These are phyloP conservation scores for Fusarium sororula DNA, from an alignment of 2,329 filamentous ascomycete species.

Conservation along the genomic window DNA sequence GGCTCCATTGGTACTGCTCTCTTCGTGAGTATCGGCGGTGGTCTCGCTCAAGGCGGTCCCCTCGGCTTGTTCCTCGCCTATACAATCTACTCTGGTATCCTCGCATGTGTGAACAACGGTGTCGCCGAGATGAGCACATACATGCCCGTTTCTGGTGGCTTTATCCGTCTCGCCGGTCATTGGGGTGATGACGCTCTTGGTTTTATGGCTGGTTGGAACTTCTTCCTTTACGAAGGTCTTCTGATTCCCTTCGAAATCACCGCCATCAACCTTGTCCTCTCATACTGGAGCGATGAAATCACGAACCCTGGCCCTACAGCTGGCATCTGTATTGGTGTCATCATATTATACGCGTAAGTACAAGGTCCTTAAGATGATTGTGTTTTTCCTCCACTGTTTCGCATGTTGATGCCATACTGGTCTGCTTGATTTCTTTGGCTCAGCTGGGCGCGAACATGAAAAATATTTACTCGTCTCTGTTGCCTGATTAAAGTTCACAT, in stretches of 20 bases:
- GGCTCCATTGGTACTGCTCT: slow-evolving; percentile 67
- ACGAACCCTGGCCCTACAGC: slow-evolving; percentile 74
- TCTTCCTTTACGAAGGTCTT: slow-evolving; percentile 56
- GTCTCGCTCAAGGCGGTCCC: slow-evolving; percentile 56
- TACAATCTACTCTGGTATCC: slow-evolving; percentile 61
- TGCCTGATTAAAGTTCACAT: slow-evolving; percentile 19
- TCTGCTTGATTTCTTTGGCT: neutral
- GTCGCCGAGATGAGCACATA: slow-evolving; percentile 72
- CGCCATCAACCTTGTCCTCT: slow-evolving; percentile 54
- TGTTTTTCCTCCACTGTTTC: neutral
- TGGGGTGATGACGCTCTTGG: slow-evolving; percentile 74
- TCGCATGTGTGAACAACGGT: slow-evolving; percentile 71
- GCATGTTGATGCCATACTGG: slow-evolving; percentile 4
- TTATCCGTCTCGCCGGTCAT: slow-evolving; percentile 70
- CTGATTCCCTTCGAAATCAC: slow-evolving; percentile 56
- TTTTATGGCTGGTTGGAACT: slow-evolving; percentile 60
- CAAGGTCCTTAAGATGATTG: neutral
- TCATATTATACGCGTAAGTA: slow-evolving; percentile 66
- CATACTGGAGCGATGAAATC: slow-evolving; percentile 51
- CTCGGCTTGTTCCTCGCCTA: slow-evolving; percentile 67
- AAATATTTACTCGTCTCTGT: slow-evolving; percentile 6
- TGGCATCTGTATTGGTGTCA: slow-evolving; percentile 64
- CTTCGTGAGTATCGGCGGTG: slow-evolving; percentile 70
- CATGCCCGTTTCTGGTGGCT: slow-evolving; percentile 70
- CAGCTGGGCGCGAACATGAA: neutral